A percentile compares a stretch with the other conserved stretches of the same genome.
phyloP scores from a whole-genome alignment of 257 asterid genomes.

The Solanum appendiculatum region DNA sequence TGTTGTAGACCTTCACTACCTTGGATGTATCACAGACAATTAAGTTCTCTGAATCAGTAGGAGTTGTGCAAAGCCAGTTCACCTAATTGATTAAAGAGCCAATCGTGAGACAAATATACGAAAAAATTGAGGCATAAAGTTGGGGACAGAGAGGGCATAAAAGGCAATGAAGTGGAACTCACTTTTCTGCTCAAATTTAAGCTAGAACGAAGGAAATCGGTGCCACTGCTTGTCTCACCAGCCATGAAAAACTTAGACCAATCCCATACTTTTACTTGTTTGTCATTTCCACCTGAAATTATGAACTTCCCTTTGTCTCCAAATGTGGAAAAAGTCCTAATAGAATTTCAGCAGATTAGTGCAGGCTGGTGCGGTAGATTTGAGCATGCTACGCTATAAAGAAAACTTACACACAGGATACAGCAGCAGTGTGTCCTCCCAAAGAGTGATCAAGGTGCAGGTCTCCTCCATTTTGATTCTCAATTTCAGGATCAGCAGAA shows the following conservation, averaged over 20 bases:
- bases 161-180: constrained; percentile 9
- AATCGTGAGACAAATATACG: background rate
- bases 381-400: background rate
- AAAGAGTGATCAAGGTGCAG: constrained; percentile 55
- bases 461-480: constrained; percentile 20
- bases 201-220: constrained; percentile 25
- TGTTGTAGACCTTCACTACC: constrained; percentile 61
- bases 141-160: background rate
- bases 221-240: constrained; percentile 21
- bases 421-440: constrained; percentile 88
- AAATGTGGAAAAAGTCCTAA: constrained; percentile 70
- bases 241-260: constrained; percentile 38
- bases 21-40: constrained; percentile 88
- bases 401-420: constrained; percentile 78
- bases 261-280: constrained; percentile 80
- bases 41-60: constrained; percentile 72
- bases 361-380: background rate
- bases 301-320: constrained; percentile 82
- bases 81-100: constrained; percentile 38
- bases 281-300: constrained; percentile 90
- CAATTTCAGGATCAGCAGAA: constrained; percentile 16
- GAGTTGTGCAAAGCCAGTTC: constrained; percentile 85
- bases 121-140: background rate
- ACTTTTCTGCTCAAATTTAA: constrained; percentile 60
- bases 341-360: constrained; percentile 1